Evolutionary conservation across 1,284 basidiomycete species (phyloP).

Genomic region (Porogramme epimiltina): DNA sequence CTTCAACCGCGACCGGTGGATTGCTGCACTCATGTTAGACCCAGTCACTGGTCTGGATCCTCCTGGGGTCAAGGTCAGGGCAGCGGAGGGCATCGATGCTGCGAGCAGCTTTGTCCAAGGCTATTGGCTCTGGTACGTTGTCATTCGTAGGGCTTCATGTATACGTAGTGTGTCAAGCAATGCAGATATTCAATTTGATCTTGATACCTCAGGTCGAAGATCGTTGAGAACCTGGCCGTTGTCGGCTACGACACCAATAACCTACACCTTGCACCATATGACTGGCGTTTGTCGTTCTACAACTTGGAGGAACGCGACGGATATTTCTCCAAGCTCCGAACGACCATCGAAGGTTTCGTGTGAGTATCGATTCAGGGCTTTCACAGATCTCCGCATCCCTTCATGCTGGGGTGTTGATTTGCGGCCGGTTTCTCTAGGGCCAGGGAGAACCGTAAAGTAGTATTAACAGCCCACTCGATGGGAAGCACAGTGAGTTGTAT

Average conservation of each 20-base stretch:
- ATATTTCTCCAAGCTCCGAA: conserved; percentile 89
- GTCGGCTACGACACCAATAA: conserved; percentile 93
- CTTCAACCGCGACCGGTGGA: conserved; percentile 88
- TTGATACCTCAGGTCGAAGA: conserved; percentile 72
- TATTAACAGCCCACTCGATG: conserved; percentile 90
- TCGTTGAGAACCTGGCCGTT: conserved; percentile 91
- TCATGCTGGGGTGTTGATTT: background rate
- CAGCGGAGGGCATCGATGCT: conserved; percentile 90
- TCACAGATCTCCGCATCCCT: background rate
- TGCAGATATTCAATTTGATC: background rate
- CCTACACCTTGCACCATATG: conserved; percentile 85
- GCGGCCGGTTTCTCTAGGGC: conserved; percentile 40
- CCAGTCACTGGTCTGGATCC: conserved; percentile 92
- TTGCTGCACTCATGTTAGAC: conserved; percentile 89
- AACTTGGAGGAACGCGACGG: conserved; percentile 93
- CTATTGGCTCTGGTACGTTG: conserved; percentile 89
- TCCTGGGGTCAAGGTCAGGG: conserved; percentile 85
- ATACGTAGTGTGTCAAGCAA: background rate
- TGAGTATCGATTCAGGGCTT: conserved; percentile 35
- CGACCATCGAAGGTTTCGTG: conserved; percentile 85
- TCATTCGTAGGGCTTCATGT: background rate
- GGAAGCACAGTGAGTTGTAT: conserved; percentile 79
- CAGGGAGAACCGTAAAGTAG: conserved; percentile 80
- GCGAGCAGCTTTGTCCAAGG: conserved; percentile 92
- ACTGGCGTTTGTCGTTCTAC: conserved; percentile 90